Base-by-base conservation (phyloP, 2,329 filamentous ascomycete species). In the Westerdykella ornata region DNA sequence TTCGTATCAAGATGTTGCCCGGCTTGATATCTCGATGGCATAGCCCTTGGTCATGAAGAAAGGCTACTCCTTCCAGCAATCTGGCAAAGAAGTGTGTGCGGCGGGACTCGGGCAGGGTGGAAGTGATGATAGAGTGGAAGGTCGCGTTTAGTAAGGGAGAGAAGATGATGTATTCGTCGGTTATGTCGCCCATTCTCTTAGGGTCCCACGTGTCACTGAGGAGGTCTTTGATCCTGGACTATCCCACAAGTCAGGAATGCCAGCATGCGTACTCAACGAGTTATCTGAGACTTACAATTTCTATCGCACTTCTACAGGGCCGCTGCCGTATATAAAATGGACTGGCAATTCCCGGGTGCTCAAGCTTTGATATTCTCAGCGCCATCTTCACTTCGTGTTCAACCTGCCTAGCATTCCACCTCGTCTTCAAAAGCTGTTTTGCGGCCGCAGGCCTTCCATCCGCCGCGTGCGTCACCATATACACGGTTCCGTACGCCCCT, bases 21-120 rank as follows among this genome's bases (percentile, higher is more conserved):
- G 22, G 22, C 12, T 26, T 26, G 8, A 26, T 26, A 11, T 26
- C 22, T 7, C 22, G 22, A 11, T 26, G 22, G 12, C 22, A 26
- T 7, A 26, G 22, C 4, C 22, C 22, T 26, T 26, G 87, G 48
- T 76, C 74, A 65, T 95, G 88, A 68, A 94, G 86, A 67, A 87
- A 88, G 42, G 83, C 80, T 39, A 95, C 83, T 33, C 88, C 85
- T 61, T 87, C 82, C 38, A 95, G 76, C 26, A 95, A 78, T 68
- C 95, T 80, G 39, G 94, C 72, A 88, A 95, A 94, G 71, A 94
- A 94, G 47, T 84, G 83, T 49, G 31, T 34, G 31, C 31, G 31
- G 31, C 31, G 31, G 31, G 31, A 16, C 6, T 16, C 15, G 9
- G 17, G 15, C 15, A 18, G 15, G 4, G 31, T 18, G 9, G 31